Evolutionary conservation across 441 rosid genomes (phyloP), one percentile per base, ranked within the genome.

Genomic region (Pelargonium hybrid): DNA sequence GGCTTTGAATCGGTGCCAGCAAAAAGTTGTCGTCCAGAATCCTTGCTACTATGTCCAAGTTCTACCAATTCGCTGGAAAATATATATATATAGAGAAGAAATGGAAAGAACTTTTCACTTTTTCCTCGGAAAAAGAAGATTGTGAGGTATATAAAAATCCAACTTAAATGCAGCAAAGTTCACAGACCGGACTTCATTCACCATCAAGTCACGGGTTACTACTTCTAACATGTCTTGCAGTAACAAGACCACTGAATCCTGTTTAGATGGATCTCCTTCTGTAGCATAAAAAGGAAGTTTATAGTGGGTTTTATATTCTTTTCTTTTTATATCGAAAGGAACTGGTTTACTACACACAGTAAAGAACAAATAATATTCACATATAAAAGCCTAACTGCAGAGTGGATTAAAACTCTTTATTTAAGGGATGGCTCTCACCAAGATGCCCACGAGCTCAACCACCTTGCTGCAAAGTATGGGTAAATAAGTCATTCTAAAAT

Each of bases 151-250:
- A 23, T 23, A 23, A 23, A 23, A 23, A 23, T 23, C 26, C 26
- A 23, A 23, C 26, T 23, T 23, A 23, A 23, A 23, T 23, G 26
- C 26, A 23, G 26, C 26, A 23, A 23, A 23, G 26, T 23, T 23
- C 26, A 23, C 26, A 23, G 26, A 23, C 99, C 98, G 90, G 74
- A 82, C 90, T 82, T 96, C 99, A 74, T 82, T 91, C 83, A 88
- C 90, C 98, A 90, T 91, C 97, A 93, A 88, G 84, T 96, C 98
- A 69, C 88, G 87, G 37, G 94, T 85, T 67, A 90, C 93, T 66
- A 96, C 96, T 87, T 93, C 98, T 78, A 96, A 79, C 97, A 93
- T 96, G 78, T 96, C 99, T 79, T 88, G 98, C 65, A 96, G 85
- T 81, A 91, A 23, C 26, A 23, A 23, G 26, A 23, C 26, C 45